Base-by-base conservation (phyloP, 495 filamentous ascomycete species). In the Aspergillus egyptiacus region DNA sequence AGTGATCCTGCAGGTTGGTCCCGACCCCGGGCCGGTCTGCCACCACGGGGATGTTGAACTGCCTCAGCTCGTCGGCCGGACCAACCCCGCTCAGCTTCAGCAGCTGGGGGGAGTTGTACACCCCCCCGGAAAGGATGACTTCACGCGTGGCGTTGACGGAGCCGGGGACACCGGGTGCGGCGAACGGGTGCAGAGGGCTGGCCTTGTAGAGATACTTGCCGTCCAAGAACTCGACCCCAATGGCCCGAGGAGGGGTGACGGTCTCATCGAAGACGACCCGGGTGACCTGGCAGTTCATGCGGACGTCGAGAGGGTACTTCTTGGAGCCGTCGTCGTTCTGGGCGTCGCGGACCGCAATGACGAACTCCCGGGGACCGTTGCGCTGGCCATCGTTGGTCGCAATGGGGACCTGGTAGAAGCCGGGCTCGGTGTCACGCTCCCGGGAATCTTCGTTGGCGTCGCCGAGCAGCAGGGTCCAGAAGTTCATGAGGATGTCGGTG, bases 81-180 rank as follows among this genome's bases (percentile, higher is more conserved):
- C 84, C 84, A 40, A 89, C 68, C 4, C 86, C 84, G 5, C 74
- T 81, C 1, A 85, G 71, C 60, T 85, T 80, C 23, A 88, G 73
- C 10, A 88, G 56, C 47, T 83, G 79, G 1, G 83, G 82, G 0
- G 79, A 74, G 66, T 84, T 80, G 65, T 81, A 81, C 2, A 73
- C 58, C 8, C 84, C 84, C 2, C 71, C 81, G 4, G 82, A 63
- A 5, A 87, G 44, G 48, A 88, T 82, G 35, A 88, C 79, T 58
- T 86, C 82, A 14, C 72, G 68, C 0, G 66, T 57, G 1, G 80
- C 81, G 8, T 53, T 64, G 3, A 73, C 76, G 11, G 59, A 69
- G 3, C 76, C 75, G 0, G 68, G 63, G 2, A 50, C 72, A 19
- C 75, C 76, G 3, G 44, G 42, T 4, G 61, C 50, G 7, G 55